These are phyloP conservation scores for Rutstroemia sp. DNA, from an alignment of 2,329 filamentous ascomycete species.

Conservation along the genomic window DNA sequence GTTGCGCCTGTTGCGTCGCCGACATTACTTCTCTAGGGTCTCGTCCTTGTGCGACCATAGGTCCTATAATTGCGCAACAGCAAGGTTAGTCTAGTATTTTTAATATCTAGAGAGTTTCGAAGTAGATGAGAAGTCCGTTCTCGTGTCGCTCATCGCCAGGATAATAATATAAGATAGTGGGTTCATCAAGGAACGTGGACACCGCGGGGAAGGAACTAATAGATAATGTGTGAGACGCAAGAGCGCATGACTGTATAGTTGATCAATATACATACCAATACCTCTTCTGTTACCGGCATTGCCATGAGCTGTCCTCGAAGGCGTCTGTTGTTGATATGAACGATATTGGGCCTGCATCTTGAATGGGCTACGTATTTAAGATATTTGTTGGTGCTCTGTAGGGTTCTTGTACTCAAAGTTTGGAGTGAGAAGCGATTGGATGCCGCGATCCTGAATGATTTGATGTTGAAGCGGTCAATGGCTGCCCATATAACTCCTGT, in stretches of 20 bases:
- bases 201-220: constrained; percentile 29
- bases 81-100: background rate
- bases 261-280: constrained; percentile 28
- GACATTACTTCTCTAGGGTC: background rate
- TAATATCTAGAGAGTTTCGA: background rate
- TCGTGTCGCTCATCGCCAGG: background rate
- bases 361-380: background rate
- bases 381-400: background rate
- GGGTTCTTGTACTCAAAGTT: background rate
- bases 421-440: too few species aligned
- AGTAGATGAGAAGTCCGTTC: background rate
- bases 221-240: constrained; percentile 10
- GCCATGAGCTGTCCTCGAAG: constrained; percentile 27
- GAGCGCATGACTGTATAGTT: constrained; percentile 11
- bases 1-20: constrained; percentile 1
- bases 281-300: constrained; percentile 26
- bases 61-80: constrained; percentile 5
- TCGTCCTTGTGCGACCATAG: constrained; percentile 33
- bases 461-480: background rate
- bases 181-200: background rate
- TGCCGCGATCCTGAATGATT: too few species aligned
- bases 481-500: background rate
- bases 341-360: constrained; percentile 10
- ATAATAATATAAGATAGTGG: background rate
- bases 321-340: constrained; percentile 9